Evolutionary conservation across 1,284 basidiomycete genomes (phyloP).

Genomic region (Dichomitus squalens): DNA sequence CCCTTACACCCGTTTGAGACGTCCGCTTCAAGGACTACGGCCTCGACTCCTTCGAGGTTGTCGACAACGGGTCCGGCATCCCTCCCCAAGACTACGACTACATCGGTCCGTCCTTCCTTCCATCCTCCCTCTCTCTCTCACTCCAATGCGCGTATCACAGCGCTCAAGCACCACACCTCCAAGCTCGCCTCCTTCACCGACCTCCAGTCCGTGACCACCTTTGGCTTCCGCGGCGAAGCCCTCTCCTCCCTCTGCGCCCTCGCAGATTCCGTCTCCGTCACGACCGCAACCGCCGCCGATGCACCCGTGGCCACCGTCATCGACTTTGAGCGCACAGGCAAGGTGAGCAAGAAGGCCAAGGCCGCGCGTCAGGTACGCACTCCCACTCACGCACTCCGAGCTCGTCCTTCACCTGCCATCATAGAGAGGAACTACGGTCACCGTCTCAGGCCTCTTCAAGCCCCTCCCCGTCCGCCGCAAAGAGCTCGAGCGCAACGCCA

Average conservation of each 20-base stretch:
- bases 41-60: slow-evolving; percentile 83
- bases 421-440: slow-evolving; percentile 88
- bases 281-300: slow-evolving; percentile 72
- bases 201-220: slow-evolving; percentile 77
- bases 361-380: slow-evolving; percentile 73
- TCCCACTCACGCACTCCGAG: not conserved
- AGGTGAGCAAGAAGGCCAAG: slow-evolving; percentile 53
- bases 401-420: not conserved
- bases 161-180: slow-evolving; percentile 91
- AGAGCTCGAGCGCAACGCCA: slow-evolving; percentile 88
- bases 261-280: slow-evolving; percentile 69
- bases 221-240: slow-evolving; percentile 97
- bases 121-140: not conserved
- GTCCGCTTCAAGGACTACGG: slow-evolving; percentile 92
- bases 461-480: slow-evolving; percentile 90
- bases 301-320: slow-evolving; percentile 82
- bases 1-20: slow-evolving; percentile 51
- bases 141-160: not conserved
- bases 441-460: slow-evolving; percentile 75
- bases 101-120: slow-evolving; percentile 59
- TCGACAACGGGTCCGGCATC: slow-evolving; percentile 94
- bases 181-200: slow-evolving; percentile 84
- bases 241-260: slow-evolving; percentile 92
- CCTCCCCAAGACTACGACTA: slow-evolving; percentile 73
- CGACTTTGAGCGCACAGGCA: slow-evolving; percentile 69